Conservation (phyloP, 345 rosid species). For the Populus alba region DNA sequence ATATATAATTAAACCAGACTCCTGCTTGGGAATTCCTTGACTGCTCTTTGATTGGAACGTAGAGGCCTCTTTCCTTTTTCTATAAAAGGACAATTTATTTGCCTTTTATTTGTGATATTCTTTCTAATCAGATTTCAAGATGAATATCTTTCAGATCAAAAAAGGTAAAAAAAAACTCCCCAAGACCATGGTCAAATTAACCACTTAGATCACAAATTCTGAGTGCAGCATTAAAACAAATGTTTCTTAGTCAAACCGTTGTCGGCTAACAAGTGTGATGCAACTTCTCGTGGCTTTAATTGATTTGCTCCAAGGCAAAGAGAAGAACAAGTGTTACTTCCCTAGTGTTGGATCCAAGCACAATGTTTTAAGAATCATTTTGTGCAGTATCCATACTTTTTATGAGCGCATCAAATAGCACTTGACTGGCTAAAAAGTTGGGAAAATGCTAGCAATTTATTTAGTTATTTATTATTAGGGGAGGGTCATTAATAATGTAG, state of each 20-base stretch:
- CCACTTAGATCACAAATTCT: conserved; percentile 3
- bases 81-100: background rate
- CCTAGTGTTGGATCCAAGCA: background rate
- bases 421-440: background rate
- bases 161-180: background rate
- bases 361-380: background rate
- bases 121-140: background rate
- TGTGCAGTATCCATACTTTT: background rate
- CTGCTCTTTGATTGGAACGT: conserved; percentile 30
- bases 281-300: conserved; percentile 4
- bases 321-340: conserved; percentile 1
- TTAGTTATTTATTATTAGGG: no score
- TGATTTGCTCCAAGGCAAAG: conserved; percentile 11
- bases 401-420: background rate
- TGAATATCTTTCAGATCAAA: background rate
- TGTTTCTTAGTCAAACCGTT: conserved; percentile 2
- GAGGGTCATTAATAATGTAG: background rate
- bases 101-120: background rate
- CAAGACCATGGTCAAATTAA: background rate
- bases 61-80: background rate
- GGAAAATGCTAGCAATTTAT: no score
- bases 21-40: conserved; percentile 37
- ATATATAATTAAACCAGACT: conserved; percentile 6
- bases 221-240: conserved; percentile 5
- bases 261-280: conserved; percentile 15